Evolutionary conservation across 208 protist species (phyloP), one percentile per base, ranked within the genome.

Genomic region (Trypanosoma caninum): DNA sequence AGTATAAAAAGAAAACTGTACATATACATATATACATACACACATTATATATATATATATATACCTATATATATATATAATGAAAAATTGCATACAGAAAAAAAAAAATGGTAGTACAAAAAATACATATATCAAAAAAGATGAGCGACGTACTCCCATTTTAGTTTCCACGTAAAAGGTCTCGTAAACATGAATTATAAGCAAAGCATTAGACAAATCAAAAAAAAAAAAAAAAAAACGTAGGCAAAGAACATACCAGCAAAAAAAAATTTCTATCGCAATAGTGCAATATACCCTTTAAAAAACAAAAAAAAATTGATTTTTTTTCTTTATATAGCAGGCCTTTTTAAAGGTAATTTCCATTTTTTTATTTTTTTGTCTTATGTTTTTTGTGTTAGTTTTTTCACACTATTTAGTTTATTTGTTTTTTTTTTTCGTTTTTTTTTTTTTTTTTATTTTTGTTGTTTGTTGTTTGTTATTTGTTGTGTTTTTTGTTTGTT

Each of bases 401-500:
- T 30, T 30, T 33, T 52, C 20, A 23, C 46, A 33, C 25, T 23
- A 6, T 52, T 52, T 23, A 3, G 5, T 20, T 6, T 8, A 16
- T 46, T 3, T 27, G 3, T 51, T 51, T 40, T 44, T 16, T 51
- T 35, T 22, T 47, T 40, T 18, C 2, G 18, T 40, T 47, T 23
- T 51, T 13, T 63, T 38, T 44, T 35, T 37, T 55, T 45, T 50
- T 35, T 20, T 42, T 20, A 22, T 53, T 42, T 53, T 30, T 34
- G 20, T 53, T 27, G 16, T 37, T 53, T 14, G 4, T 51, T 18
- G 1, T 25, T n/a, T 34, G 18, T 35, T 30, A 16, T 10, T 16
- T 18, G 6, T 7, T 38, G 38, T 55, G 16, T n/a, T n/a, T n/a
- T n/a, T n/a, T n/a, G n/a, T n/a, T n/a, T n/a, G n/a, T n/a, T n/a